Conservation (phyloP, 1,284 basidiomycete species). For the Chalciporus piperatoides region DNA sequence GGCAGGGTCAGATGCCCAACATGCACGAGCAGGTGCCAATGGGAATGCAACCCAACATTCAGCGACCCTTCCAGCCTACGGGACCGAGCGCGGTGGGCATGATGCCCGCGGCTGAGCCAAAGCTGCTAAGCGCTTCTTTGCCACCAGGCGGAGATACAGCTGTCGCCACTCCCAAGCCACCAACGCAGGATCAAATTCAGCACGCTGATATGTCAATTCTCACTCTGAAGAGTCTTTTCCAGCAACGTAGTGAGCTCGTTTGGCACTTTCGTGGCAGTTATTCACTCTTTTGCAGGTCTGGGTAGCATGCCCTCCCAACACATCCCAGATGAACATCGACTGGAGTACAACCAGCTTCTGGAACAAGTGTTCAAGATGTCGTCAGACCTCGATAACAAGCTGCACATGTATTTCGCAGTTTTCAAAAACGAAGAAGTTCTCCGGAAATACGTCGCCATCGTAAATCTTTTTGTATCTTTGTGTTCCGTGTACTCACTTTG, state of each 20-base stretch:
- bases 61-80: constrained; percentile 20
- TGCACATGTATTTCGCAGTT: constrained; percentile 46
- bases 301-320: constrained; percentile 32
- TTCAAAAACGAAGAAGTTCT: constrained; percentile 45
- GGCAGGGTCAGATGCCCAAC: constrained; percentile 16
- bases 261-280: constrained; percentile 13
- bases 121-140: constrained; percentile 20
- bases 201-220: constrained; percentile 31
- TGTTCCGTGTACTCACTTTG: constrained; percentile 8
- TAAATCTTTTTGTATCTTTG: constrained; percentile 35
- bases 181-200: constrained; percentile 33
- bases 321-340: constrained; percentile 49
- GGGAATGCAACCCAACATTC: constrained; percentile 16
- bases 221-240: constrained; percentile 33
- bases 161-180: constrained; percentile 16
- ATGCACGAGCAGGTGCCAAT: constrained; percentile 24
- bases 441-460: constrained; percentile 50
- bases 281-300: constrained; percentile 17
- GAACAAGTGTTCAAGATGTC: constrained; percentile 45
- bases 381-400: constrained; percentile 45
- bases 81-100: constrained; percentile 16
- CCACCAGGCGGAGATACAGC: constrained; percentile 11
- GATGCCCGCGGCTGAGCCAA: constrained; percentile 21
- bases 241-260: constrained; percentile 31
- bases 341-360: constrained; percentile 48